Base-by-base conservation (phyloP, 108 stramenopile species). In the Skeletonema potamos region DNA sequence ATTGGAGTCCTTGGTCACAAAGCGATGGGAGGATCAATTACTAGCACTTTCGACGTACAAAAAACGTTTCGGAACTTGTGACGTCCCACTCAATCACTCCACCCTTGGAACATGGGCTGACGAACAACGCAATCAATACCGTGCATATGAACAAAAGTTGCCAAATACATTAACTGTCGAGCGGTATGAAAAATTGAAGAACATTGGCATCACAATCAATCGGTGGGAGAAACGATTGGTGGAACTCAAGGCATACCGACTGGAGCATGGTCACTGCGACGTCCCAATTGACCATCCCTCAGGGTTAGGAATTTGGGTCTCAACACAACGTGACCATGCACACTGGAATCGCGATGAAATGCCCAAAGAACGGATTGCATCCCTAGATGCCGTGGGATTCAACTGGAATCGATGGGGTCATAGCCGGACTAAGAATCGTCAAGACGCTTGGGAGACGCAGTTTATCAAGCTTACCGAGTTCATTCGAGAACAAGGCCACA, bases 261-360 rank as follows among this genome's bases (percentile, higher is more conserved):
- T 26, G 6, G 17, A 6, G 1, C 73, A 79, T 43, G 82, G 82
- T 0, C 73, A 83, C 22, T 74, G 63, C 61, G 68, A 83, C 58
- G 82, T 83, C 2, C 82, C 82, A 12, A 24, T 69, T 24, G 30
- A 57, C 27, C 33, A 79, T 48, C 73, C 73, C 67, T 30, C 37
- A 30, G 73, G 58, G 3, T 29, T 79, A 2, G 78, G 78, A 4
- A 18, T 70, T 17, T 79, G 78, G 78, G 66, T 68, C 11, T 27
- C 36, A 4, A 79, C 66, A 2, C 78, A 79, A 46, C 62, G 78
- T 2, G 67, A 70, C 2, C 59, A 66, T 8, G 66, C 51, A 18
- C 55, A 73, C 20, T 72, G 26, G 55, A 33, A 66, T 18, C 43
- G 24, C 11, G 61, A 48, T 12, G 61, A 17, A 15, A 64, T 57